phyloP scores from a whole-genome alignment of 2,329 filamentous ascomycete genomes.

The Stemphylium beticola region DNA sequence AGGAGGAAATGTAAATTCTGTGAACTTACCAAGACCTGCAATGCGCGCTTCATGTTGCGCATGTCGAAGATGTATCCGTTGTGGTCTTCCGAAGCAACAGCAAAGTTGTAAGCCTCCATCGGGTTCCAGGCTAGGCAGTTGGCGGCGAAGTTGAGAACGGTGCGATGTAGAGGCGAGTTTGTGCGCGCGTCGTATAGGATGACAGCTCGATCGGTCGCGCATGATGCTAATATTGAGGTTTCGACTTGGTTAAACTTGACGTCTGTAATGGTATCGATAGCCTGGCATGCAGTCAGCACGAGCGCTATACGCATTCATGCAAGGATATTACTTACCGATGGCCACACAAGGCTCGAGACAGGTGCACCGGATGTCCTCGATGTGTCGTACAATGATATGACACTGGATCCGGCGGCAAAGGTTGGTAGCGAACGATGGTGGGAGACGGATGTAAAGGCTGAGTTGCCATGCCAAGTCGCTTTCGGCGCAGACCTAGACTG shows the following conservation, averaged over 20 bases:
- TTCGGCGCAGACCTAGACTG: conserved; percentile 71
- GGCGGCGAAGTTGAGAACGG: conserved; percentile 84
- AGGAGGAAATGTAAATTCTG: neutral
- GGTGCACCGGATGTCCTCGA: conserved; percentile 77
- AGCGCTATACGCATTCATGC: neutral
- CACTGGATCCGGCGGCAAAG: conserved; percentile 79
- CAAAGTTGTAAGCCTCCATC: conserved; percentile 96
- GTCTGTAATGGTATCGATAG: conserved; percentile 82
- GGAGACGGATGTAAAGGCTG: conserved; percentile 82
- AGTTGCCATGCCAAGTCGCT: conserved; percentile 82
- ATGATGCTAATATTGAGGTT: conserved; percentile 86
- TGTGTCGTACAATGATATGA: conserved; percentile 88
- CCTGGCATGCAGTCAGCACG: conserved; percentile 34
- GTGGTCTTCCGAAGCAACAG: conserved; percentile 92
- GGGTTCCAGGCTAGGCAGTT: conserved; percentile 96
- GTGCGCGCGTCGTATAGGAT: conserved; percentile 93
- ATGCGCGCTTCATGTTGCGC: conserved; percentile 82
- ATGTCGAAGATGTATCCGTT: conserved; percentile 94
- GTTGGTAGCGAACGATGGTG: conserved; percentile 79
- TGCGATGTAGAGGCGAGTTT: conserved; percentile 79
- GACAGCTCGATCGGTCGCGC: conserved; percentile 82
- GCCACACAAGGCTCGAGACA: conserved; percentile 84
- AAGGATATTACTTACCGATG: conserved; percentile 57
- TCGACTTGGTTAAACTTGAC: conserved; percentile 93
- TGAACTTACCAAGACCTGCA: conserved; percentile 71